A percentile compares a stretch with the other conserved stretches of the same genome.
Evolutionary conservation across 352 stramenopile genomes (phyloP).

Genomic region (Phytophthora brassicae): DNA sequence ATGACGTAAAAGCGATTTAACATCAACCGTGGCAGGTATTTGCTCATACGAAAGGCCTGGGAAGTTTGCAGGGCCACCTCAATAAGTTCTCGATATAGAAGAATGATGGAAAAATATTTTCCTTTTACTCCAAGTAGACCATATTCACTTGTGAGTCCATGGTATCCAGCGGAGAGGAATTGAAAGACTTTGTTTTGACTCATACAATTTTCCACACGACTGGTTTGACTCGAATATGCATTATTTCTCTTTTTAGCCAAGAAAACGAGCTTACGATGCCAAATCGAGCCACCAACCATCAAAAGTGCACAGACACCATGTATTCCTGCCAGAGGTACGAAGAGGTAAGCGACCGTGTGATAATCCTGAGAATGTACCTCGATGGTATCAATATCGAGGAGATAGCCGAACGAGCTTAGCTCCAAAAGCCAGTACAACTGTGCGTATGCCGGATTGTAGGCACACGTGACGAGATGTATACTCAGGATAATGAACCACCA

Average conservation of each 20-base stretch:
- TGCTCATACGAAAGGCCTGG: constrained; percentile 30
- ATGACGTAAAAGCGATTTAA: constrained; percentile 38
- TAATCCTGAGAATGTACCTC: constrained; percentile 20
- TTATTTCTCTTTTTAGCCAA: background rate
- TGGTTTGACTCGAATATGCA: background rate
- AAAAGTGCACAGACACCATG: constrained; percentile 17
- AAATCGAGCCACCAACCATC: constrained; percentile 11
- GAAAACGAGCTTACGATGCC: constrained; percentile 12
- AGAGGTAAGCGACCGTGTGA: constrained; percentile 13
- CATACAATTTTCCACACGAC: no score
- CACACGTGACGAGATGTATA: constrained; percentile 14
- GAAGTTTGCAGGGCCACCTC: constrained; percentile 17
- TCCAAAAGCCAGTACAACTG: constrained; percentile 28
- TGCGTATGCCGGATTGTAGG: constrained; percentile 15
- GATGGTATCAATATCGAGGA: constrained; percentile 17
- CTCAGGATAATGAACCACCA: constrained; percentile 25
- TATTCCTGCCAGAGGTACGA: constrained; percentile 21
- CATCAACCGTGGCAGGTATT: constrained; percentile 21
- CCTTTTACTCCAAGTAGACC: constrained; percentile 17
- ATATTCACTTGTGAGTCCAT: background rate
- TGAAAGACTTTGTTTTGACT: background rate
- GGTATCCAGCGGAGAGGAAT: constrained; percentile 1
- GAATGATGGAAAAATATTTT: constrained; percentile 18
- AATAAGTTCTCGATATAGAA: constrained; percentile 15
- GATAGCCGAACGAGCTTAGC: constrained; percentile 8